These are phyloP conservation scores for Fusarium floridanum DNA, from an alignment of 2,329 filamentous ascomycete genomes.

Conservation along the genomic window DNA sequence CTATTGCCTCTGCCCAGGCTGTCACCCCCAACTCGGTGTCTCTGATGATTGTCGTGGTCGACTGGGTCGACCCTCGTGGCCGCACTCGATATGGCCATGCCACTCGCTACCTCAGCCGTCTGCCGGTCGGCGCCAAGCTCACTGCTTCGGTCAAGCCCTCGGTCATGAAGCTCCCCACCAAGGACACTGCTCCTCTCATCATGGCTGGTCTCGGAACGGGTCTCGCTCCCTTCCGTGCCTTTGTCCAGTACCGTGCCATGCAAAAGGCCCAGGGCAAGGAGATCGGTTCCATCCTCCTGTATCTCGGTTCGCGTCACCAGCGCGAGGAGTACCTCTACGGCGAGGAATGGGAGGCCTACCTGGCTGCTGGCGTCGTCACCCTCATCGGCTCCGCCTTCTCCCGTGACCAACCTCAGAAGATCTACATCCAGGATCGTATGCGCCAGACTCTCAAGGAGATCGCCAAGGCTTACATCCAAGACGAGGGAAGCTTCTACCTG, in stretches of 20 bases:
- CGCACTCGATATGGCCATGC: conserved; percentile 93
- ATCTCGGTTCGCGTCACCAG: conserved; percentile 97
- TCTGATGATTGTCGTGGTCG: conserved; percentile 96
- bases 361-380: conserved; percentile 94
- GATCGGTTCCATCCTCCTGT: conserved; percentile 92
- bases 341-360: conserved; percentile 99
- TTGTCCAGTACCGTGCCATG: conserved; percentile 97
- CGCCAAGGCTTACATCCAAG: conserved; percentile 84
- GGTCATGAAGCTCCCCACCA: conserved; percentile 96
- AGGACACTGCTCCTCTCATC: conserved; percentile 92
- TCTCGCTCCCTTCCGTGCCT: conserved; percentile 98
- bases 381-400: conserved; percentile 94
- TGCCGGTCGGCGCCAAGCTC: conserved; percentile 81
- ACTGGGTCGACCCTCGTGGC: conserved; percentile 91
- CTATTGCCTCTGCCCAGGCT: conserved; percentile 97
- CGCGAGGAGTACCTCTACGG: conserved; percentile 99
- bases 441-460: conserved; percentile 87
- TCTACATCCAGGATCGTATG: conserved; percentile 99
- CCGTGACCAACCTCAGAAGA: conserved; percentile 96
- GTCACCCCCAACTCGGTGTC: conserved; percentile 91
- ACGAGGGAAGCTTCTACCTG: conserved; percentile 95
- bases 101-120: conserved; percentile 85
- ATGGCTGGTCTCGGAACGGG: conserved; percentile 99
- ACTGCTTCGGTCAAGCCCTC: conserved; percentile 97
- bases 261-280: conserved; percentile 98